phyloP scores from a whole-genome alignment of 2,329 filamentous ascomycete genomes.

The Cladophialophora chaetospira region DNA sequence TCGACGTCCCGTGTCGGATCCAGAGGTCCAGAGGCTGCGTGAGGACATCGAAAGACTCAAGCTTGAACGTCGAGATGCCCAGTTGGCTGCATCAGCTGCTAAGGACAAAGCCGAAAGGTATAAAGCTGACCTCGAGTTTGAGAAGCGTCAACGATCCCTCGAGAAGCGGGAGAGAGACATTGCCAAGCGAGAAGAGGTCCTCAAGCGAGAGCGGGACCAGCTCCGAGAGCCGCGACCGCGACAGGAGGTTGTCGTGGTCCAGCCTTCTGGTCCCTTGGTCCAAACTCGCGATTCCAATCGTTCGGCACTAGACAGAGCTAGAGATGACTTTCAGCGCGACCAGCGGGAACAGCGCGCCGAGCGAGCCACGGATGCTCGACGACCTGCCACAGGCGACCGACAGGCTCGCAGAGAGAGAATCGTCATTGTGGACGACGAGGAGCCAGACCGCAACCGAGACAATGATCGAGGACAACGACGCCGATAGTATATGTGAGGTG shows the following conservation, averaged over 20 bases:
- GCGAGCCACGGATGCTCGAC: conserved; percentile 10
- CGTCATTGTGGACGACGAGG: conserved; percentile 19
- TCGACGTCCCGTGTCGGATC: conserved; percentile 15
- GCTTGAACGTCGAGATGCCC: conserved; percentile 23
- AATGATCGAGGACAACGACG: conserved; percentile 11
- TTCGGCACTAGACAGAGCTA: conserved; percentile 26
- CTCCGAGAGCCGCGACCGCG: conserved; percentile 15
- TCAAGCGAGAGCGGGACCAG: conserved; percentile 10
- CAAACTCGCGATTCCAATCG: background rate
- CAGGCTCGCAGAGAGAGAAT: conserved; percentile 20
- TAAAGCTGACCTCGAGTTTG: conserved; percentile 21
- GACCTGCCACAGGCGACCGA: conserved; percentile 12
- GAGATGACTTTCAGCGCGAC: conserved; percentile 19
- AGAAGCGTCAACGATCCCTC: conserved; percentile 17
- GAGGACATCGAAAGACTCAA: conserved; percentile 20
- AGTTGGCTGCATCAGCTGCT: conserved; percentile 14
- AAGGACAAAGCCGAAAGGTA: conserved; percentile 15
- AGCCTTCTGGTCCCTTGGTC: conserved; percentile 9
- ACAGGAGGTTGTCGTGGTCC: conserved; percentile 25
- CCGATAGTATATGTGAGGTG: background rate
- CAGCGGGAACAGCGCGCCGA: conserved; percentile 9
- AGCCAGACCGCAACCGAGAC: conserved; percentile 3
- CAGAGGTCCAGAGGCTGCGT: conserved; percentile 16
- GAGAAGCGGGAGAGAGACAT: conserved; percentile 24
- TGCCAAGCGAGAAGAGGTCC: conserved; percentile 12